Conservation (phyloP, 2,329 filamentous ascomycete species). For the Simplicillium aogashimaense region DNA sequence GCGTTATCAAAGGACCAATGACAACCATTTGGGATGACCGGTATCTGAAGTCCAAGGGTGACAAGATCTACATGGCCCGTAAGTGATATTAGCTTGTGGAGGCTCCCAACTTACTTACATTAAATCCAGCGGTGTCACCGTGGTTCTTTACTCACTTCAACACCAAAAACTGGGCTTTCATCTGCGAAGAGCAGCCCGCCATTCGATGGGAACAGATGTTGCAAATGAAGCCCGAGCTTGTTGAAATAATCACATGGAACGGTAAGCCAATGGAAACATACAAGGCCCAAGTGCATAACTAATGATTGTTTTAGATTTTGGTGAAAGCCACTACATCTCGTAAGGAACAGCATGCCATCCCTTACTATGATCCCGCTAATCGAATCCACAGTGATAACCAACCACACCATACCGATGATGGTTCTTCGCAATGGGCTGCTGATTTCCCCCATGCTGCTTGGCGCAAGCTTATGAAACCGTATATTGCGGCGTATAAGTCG, state of each 20-base stretch:
- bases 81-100: slow-evolving; percentile 4
- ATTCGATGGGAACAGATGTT: slow-evolving; percentile 13
- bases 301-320: slow-evolving; percentile 8
- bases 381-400: slow-evolving; percentile 8
- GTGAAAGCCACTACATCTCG: slow-evolving; percentile 14
- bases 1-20: slow-evolving; percentile 11
- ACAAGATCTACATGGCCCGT: slow-evolving; percentile 13
- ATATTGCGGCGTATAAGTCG: slow-evolving; percentile 12
- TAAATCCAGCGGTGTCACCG: slow-evolving; percentile 9
- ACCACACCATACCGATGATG: slow-evolving; percentile 26
- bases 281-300: not conserved
- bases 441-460: slow-evolving; percentile 28
- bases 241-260: slow-evolving; percentile 13
- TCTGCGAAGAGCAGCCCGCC: slow-evolving; percentile 12
- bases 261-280: slow-evolving; percentile 1
- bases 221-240: slow-evolving; percentile 11
- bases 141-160: slow-evolving; percentile 15
- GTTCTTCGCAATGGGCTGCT: slow-evolving; percentile 34
- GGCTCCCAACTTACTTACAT: not conserved
- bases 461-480: slow-evolving; percentile 12
- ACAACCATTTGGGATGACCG: slow-evolving; percentile 11
- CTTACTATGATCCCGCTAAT: not conserved
- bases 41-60: slow-evolving; percentile 8
- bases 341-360: slow-evolving; percentile 1
- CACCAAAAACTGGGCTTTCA: slow-evolving; percentile 14